Conservation (phyloP, 495 filamentous ascomycete species). For the Aspergillus kassunensis region DNA sequence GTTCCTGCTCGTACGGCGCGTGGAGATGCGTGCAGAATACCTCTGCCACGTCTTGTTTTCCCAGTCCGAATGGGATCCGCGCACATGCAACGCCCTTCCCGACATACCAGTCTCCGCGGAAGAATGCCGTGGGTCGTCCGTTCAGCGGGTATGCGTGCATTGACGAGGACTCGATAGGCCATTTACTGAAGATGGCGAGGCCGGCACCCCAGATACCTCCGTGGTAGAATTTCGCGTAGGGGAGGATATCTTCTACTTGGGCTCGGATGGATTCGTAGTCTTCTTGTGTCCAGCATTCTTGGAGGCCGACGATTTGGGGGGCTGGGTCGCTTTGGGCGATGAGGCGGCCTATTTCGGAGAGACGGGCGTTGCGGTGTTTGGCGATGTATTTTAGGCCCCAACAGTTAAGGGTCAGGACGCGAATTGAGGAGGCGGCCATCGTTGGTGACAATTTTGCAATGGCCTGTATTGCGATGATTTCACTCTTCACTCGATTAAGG, state of each 20-base stretch:
- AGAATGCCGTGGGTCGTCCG: conserved; percentile 89
- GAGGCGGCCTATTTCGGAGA: conserved; percentile 76
- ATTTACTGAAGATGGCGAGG: conserved; percentile 86
- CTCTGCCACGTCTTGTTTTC: conserved; percentile 63
- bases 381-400: conserved; percentile 93
- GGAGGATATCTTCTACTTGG: conserved; percentile 72
- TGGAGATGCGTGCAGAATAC: conserved; percentile 96
- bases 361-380: conserved; percentile 71
- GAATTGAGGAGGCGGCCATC: conserved; percentile 46
- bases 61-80: conserved; percentile 64
- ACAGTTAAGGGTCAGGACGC: conserved; percentile 85
- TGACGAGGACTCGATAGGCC: conserved; percentile 90
- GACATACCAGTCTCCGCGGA: conserved; percentile 85
- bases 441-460: too few species aligned
- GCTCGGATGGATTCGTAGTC: conserved; percentile 81
- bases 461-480: too few species aligned
- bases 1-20: conserved; percentile 79
- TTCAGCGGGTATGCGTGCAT: conserved; percentile 90
- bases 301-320: conserved; percentile 85
- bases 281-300: conserved; percentile 92
- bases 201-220: conserved; percentile 87
- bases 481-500: too few species aligned
- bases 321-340: conserved; percentile 61
- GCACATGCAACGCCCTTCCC: conserved; percentile 93
- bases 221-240: conserved; percentile 91